Base-by-base conservation (phyloP, 140 eudicot species). In the Erigeron philadelphicus region DNA sequence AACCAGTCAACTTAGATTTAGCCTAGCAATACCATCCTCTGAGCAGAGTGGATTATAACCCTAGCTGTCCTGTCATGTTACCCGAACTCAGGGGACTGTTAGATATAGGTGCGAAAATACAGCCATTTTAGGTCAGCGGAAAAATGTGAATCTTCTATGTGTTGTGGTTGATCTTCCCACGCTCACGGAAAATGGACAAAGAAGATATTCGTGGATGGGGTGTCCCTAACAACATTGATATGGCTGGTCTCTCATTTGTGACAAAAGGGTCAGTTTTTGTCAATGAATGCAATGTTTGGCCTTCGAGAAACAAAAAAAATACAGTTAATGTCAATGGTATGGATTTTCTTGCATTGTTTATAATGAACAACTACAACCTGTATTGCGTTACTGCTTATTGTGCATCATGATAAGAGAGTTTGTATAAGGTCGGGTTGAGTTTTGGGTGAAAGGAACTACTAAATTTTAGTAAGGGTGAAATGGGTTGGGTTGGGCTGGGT, bases 1-100 rank as follows among this genome's bases (percentile, higher is more conserved):
- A n/a, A n/a, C n/a, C n/a, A n/a, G n/a, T n/a, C n/a, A n/a, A n/a
- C n/a, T n/a, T n/a, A n/a, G n/a, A n/a, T n/a, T n/a, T n/a, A n/a
- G n/a, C n/a, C n/a, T n/a, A 83, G 85, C 4, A 84, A 80, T 64
- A 80, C 83, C 3, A 84, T 84, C 74, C 71, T 84, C 21, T 84
- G 88, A 61, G 81, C 88, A 2, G 88, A 84, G 63, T 85, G 88
- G 9, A 84, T 85, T 45, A 84, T 84, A 47, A 80, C 88, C 38
- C 53, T 84, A 61, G 59, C 76, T 0, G 88, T 80, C 11, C 9
- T 84, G 23, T 80, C 85, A 5, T 84, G 88, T 63, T 83, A 77
- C 56, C 55, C 77, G 0, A 77, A 21, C 71, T 42, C 16, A 69
- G 23, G 88, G 85, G 31, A 80, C 84, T 0, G 88, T 83, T 55